Conservation (phyloP, 257 asterid species). For the Solanum tarapatanum region DNA sequence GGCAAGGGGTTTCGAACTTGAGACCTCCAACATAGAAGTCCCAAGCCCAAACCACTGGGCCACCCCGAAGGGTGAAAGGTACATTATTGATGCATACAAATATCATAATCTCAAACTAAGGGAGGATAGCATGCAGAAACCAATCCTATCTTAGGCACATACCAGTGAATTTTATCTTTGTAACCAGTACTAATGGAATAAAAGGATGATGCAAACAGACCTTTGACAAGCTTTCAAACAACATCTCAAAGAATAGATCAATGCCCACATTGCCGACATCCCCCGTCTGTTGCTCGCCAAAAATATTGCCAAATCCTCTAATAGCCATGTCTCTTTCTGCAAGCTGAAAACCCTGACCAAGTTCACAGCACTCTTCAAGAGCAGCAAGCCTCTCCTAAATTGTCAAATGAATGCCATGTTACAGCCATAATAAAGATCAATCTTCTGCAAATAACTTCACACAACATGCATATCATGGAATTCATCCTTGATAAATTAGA, state of each 20-base stretch:
- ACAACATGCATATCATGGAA: not conserved
- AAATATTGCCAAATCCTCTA: conserved; percentile 95
- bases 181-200: not conserved
- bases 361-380: conserved; percentile 88
- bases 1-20: too few species aligned
- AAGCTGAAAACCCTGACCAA: conserved; percentile 96
- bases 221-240: conserved; percentile 95
- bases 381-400: conserved; percentile 87
- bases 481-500: not conserved
- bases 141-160: not conserved
- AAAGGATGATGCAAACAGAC: conserved; percentile 21
- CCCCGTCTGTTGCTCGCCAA: conserved; percentile 98
- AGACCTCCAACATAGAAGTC: too few species aligned
- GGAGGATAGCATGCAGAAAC: not conserved
- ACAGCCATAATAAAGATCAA: not conserved
- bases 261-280: conserved; percentile 99
- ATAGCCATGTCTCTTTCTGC: conserved; percentile 99
- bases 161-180: not conserved
- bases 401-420: conserved; percentile 13
- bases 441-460: not conserved
- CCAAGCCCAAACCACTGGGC: too few species aligned
- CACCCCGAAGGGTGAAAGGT: not conserved
- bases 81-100: not conserved
- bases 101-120: not conserved
- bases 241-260: conserved; percentile 99